Evolutionary conservation across 441 rosid genomes (phyloP), one percentile per base, ranked within the genome.

Genomic region (Biscutella laevigata): DNA sequence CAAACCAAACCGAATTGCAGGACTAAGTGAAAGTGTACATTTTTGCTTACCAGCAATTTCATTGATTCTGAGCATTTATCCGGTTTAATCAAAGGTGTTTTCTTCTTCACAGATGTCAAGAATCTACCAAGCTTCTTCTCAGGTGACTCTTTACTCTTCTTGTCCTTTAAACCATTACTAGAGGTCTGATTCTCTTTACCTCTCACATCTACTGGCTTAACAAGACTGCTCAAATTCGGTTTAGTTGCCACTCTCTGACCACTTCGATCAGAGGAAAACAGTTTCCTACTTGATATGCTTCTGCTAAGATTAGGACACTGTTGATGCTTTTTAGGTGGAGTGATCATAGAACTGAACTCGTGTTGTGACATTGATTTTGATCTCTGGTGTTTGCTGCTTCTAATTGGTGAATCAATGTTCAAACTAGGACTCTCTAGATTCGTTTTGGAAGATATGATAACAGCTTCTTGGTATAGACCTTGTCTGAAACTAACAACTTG

Each of bases 391-490:
- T 73, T 83, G 16, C 71, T 68, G 66, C 75, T 82, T 67, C 77
- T 69, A 24, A 59, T 53, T 0, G 94, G 70, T 7, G 77, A 67
- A 14, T 74, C 81, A 21, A 82, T 79, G 0, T 42, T 61, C 11
- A 59, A 17, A 36, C 83, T 74, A 13, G 72, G 65, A 71, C 58
- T 76, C 71, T 79, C 91, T 0, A 53, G 53, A 57, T 82, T 83
- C 64, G 77, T 82, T 71, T 77, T 82, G 9, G 85, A 77, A 24
- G 95, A 82, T 40, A 43, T 67, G 74, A 70, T 75, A 24, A 80
- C 85, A 47, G 94, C 91, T 74, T 89, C 94, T 63, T 80, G 82
- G 72, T 86, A 86, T 10, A 89, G 72, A 44, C 87, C 88, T 73
- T 81, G 95, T 62, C 94, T 78, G 46, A 89, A 89, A 67, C 72